Base-by-base conservation (phyloP, 2,329 filamentous ascomycete genomes). In the Tolypocladium guangdongense region DNA sequence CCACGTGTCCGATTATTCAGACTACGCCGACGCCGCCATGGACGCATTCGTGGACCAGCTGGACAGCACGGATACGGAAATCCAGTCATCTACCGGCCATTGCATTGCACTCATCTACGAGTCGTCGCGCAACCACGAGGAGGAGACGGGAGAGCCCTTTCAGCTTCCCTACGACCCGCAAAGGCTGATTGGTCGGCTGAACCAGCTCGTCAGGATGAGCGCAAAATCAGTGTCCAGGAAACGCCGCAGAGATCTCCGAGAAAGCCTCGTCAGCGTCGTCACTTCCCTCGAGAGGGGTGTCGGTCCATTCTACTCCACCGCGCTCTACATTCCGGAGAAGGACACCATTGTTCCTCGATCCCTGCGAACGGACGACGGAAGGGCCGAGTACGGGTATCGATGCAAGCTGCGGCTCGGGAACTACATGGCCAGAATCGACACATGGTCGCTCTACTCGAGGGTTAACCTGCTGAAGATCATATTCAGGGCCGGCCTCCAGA, bases 1-100 rank as follows among this genome's bases (percentile, higher is more conserved):
- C 4, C 81, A 87, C 56, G 73, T 92, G 7, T 85, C 90, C 4
- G 87, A 92, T 61, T 75, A 90, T 45, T 82, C 88, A 59, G 78
- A 80, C 18, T 77, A 83, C 56, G 88, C 86, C 35, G 84, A 89
- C 58, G 72, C 81, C 32, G 86, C 88, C 18, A 80, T 93, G 61
- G 87, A 93, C 52, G 84, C 86, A 2, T 90, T 96, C 60, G 83
- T 88, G 43, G 90, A 95, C 49, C 90, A 95, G 68, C 84, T 96
- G 20, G 84, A 91, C 55, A 90, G 87, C 65, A 77, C 77, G 35
- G 84, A 90, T 55, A 74, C 83, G 1, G 74, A 79, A 10, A 87
- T 95, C 1, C 88, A 93, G 63, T 82, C 89, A 47, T 82, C 86
- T 4, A 86, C 89, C 0, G 89, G 86, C 4, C 81, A 86, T 63